These are phyloP conservation scores for Plasmodium cynomolgi DNA, from an alignment of 169 alveolate species.

Conservation along the genomic window DNA sequence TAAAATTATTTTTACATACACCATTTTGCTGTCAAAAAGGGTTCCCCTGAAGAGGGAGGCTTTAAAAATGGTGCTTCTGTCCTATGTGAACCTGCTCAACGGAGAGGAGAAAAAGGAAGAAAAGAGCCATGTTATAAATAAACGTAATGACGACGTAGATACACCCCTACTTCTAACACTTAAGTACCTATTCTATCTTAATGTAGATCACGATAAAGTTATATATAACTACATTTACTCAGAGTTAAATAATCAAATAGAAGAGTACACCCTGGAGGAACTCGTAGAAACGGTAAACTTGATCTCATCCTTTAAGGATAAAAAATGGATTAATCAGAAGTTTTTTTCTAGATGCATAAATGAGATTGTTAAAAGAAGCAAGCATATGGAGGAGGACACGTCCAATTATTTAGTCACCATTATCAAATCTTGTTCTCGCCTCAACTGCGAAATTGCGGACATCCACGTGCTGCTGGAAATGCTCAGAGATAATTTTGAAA, in stretches of 20 bases:
- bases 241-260: conserved; percentile 29
- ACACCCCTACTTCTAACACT: conserved; percentile 6
- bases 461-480: conserved; percentile 27
- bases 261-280: conserved; percentile 5
- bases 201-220: conserved; percentile 33
- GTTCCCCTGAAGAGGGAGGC: conserved; percentile 4
- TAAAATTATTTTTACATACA: conserved; percentile 31
- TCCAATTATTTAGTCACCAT: conserved; percentile 17
- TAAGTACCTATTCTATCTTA: conserved; percentile 21
- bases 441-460: conserved; percentile 50
- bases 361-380: conserved; percentile 19
- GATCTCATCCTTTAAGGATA: conserved; percentile 50
- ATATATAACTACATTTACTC: conserved; percentile 38
- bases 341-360: conserved; percentile 37
- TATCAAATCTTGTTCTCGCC: conserved; percentile 67
- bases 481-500: background rate
- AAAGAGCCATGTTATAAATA: background rate
- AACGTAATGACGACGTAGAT: background rate
- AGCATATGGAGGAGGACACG: background rate
- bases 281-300: conserved; percentile 28
- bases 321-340: conserved; percentile 54
- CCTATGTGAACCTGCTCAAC: background rate
- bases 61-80: background rate
- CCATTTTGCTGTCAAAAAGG: conserved; percentile 33
- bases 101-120: background rate